Conservation (phyloP, 495 filamentous ascomycete genomes). For the Talaromyces proteolyticus region DNA sequence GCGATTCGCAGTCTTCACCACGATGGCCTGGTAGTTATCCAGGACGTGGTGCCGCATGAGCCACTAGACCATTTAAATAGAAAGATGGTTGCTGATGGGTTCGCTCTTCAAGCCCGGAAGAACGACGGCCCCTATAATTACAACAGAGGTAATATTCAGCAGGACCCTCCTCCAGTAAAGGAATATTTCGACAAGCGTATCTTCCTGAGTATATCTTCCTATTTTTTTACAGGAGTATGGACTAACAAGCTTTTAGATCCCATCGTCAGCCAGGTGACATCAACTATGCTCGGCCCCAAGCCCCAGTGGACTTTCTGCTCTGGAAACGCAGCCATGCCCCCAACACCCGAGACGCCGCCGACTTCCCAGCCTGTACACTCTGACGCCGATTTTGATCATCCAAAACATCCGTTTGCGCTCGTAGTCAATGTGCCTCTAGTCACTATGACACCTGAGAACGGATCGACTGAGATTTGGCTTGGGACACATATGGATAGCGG, state of each 20-base stretch:
- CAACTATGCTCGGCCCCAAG: slow-evolving; percentile 37
- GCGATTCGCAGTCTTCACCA: slow-evolving; percentile 39
- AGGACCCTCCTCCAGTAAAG: slow-evolving; percentile 38
- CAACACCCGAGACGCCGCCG: slow-evolving; percentile 26
- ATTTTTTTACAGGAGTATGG: not conserved
- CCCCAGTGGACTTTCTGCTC: slow-evolving; percentile 49
- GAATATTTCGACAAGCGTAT: slow-evolving; percentile 34
- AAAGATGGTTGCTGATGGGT: slow-evolving; percentile 47
- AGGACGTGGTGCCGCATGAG: slow-evolving; percentile 36
- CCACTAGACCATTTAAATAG: slow-evolving; percentile 41
- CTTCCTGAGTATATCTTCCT: slow-evolving; percentile 29
- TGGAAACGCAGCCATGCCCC: slow-evolving; percentile 46
- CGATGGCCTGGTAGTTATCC: slow-evolving; percentile 48
- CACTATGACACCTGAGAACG: slow-evolving; percentile 47
- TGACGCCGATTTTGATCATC: slow-evolving; percentile 53
- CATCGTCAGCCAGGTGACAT: slow-evolving; percentile 45
- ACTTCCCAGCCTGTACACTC: slow-evolving; percentile 46
- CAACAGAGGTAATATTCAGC: slow-evolving; percentile 48
- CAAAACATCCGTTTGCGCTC: slow-evolving; percentile 44
- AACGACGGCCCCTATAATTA: slow-evolving; percentile 46
- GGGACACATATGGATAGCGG: slow-evolving; percentile 40
- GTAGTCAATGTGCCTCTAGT: slow-evolving; percentile 51
- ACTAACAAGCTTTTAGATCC: slow-evolving; percentile 35
- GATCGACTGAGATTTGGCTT: slow-evolving; percentile 55
- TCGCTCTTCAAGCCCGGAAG: slow-evolving; percentile 29